phyloP scores from a whole-genome alignment of 345 rosid genomes.

The Lenwebbia sp. region DNA sequence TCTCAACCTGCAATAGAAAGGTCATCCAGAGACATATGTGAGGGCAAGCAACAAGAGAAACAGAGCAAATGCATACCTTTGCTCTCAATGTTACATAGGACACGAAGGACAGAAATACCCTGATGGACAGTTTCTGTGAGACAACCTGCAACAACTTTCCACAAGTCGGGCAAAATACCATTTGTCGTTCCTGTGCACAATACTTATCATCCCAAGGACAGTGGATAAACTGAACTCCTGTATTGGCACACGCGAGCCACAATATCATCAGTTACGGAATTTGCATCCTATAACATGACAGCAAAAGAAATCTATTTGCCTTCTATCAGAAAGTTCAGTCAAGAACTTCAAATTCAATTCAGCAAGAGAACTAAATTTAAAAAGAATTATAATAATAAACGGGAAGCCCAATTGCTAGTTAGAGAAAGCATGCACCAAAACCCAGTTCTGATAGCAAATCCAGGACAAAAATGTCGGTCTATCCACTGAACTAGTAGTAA shows the following conservation, averaged over 20 bases:
- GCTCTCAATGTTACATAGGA: not conserved
- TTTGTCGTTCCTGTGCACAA: not conserved
- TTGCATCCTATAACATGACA: not conserved
- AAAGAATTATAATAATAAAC: not conserved
- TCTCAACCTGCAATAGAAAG: slow-evolving; percentile 18
- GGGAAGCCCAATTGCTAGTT: not conserved
- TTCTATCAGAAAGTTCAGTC: not conserved
- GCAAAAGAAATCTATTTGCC: not conserved
- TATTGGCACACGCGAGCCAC: not conserved
- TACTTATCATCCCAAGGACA: not conserved
- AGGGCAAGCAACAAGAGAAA: not conserved
- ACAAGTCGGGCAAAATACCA: not conserved
- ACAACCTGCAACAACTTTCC: not conserved
- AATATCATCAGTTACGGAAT: not conserved
- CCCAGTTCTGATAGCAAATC: not conserved
- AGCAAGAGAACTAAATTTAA: not conserved
- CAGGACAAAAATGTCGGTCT: not conserved
- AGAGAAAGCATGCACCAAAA: not conserved
- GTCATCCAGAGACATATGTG: not conserved
- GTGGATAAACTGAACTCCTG: not conserved
- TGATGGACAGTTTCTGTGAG: not conserved
- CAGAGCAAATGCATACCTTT: not conserved
- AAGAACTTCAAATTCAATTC: not conserved
- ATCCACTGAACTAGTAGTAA: not conserved
- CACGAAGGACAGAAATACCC: not conserved